Evolutionary conservation across 331 rosid genomes (phyloP).

Genomic region (Pyrus hybrid): DNA sequence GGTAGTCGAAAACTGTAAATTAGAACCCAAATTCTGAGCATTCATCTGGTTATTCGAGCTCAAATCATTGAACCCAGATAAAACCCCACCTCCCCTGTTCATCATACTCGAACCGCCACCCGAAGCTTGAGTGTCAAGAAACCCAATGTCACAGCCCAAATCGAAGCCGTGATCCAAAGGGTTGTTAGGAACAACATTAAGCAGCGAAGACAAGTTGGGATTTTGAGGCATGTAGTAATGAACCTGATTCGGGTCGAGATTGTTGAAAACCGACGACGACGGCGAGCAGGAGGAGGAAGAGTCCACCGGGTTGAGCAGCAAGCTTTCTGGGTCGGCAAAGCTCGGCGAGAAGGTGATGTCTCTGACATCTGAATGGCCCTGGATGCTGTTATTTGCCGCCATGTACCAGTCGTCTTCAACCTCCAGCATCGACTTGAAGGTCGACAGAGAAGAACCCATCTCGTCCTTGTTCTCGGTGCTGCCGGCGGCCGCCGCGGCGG

Average conservation of each 20-base stretch:
- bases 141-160: conserved; percentile 39
- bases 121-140: conserved; percentile 51
- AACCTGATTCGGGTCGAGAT: conserved; percentile 55
- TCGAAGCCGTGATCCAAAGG: conserved; percentile 52
- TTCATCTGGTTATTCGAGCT: conserved; percentile 28
- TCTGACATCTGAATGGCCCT: conserved; percentile 17
- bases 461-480: conserved; percentile 26
- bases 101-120: conserved; percentile 16
- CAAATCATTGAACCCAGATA: conserved; percentile 33
- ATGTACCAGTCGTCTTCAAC: conserved; percentile 66
- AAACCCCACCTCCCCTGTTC: conserved; percentile 21
- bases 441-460: conserved; percentile 32
- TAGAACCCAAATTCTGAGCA: conserved; percentile 21
- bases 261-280: conserved; percentile 43
- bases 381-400: conserved; percentile 18
- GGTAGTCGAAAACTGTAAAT: conserved; percentile 20
- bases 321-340: conserved; percentile 17
- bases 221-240: conserved; percentile 53
- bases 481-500: not conserved
- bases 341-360: conserved; percentile 35
- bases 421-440: conserved; percentile 55
- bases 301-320: conserved; percentile 40
- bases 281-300: conserved; percentile 78
- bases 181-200: conserved; percentile 28
- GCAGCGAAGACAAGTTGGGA: conserved; percentile 40